Percentiles rank a stretch among this genome's conserved stretches.
phyloP scores from a whole-genome alignment of 306 rosid genomes.

The Notholithocarpus densiflorus region DNA sequence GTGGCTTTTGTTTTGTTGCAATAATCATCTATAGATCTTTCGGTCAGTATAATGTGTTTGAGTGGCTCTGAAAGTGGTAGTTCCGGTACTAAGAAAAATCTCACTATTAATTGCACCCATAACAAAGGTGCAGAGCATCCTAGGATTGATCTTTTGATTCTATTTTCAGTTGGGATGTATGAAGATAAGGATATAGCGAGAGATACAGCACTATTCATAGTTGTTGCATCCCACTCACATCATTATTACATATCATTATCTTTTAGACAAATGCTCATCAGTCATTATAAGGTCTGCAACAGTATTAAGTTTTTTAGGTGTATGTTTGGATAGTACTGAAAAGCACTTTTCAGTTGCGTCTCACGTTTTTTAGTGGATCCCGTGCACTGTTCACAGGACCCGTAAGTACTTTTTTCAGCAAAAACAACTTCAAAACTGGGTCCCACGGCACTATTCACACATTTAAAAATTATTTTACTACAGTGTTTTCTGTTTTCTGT shows the following conservation, averaged over 20 bases:
- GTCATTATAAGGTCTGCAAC: background rate
- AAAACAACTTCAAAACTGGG: too few species aligned
- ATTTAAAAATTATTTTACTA: too few species aligned
- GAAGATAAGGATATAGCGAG: background rate
- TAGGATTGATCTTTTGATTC: background rate
- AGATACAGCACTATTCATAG: background rate
- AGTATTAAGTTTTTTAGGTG: background rate
- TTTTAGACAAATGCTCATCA: background rate
- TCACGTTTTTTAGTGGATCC: too few species aligned
- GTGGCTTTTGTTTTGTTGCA: background rate
- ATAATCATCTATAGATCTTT: background rate
- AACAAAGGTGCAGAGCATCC: background rate
- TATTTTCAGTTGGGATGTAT: background rate
- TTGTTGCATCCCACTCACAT: background rate
- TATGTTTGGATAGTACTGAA: too few species aligned
- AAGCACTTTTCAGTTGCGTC: too few species aligned
- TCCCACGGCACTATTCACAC: too few species aligned
- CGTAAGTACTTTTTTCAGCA: too few species aligned
- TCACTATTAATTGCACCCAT: background rate
- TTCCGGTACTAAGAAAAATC: background rate
- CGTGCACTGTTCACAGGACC: accelerated
- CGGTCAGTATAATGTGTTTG: background rate
- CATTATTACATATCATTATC: background rate
- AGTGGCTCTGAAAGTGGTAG: background rate
- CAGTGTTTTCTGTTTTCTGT: too few species aligned